Percentiles rank a stretch among this genome's conserved stretches.
phyloP scores from a whole-genome alignment of 495 filamentous ascomycete genomes.

The Patellaria atrata region DNA sequence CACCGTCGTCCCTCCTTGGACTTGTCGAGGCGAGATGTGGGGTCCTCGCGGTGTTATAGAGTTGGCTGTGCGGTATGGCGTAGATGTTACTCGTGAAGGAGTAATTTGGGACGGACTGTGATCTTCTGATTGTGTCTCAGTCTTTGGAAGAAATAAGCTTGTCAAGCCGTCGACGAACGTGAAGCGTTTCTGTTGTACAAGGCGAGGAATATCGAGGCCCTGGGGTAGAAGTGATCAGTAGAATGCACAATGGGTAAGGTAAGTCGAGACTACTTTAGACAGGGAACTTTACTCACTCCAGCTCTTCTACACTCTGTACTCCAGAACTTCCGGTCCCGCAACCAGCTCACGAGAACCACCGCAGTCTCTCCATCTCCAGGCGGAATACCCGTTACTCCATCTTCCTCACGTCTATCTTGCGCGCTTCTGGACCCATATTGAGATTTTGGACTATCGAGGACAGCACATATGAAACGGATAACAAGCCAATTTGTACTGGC shows the following conservation, averaged over 20 bases:
- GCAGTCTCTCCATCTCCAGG: background rate
- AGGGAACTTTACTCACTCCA: conserved; percentile 15
- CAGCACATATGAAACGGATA: conserved; percentile 37
- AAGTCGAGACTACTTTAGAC: conserved; percentile 9
- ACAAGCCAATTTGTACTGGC: conserved; percentile 29
- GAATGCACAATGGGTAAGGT: too few relatives aligned
- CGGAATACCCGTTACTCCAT: conserved; percentile 18
- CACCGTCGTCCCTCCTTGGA: background rate
- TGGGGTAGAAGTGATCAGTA: too few relatives aligned
- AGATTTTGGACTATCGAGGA: conserved; percentile 24
- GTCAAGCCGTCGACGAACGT: conserved; percentile 61
- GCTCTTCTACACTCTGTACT: conserved; percentile 23
- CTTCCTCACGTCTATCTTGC: background rate
- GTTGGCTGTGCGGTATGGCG: conserved; percentile 16
- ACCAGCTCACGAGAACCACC: conserved; percentile 69
- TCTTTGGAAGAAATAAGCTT: conserved; percentile 34
- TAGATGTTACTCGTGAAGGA: conserved; percentile 4
- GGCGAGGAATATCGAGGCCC: conserved; percentile 57
- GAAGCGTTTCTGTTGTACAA: conserved; percentile 42
- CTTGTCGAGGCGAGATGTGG: background rate
- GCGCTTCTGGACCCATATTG: background rate
- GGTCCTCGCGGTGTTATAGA: conserved; percentile 1
- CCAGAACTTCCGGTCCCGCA: conserved; percentile 69
- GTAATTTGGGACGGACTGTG: conserved; percentile 6
- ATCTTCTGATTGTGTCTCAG: conserved; percentile 13